phyloP scores from a whole-genome alignment of 768 basidiomycete genomes.

The Cantharellus anzutake region DNA sequence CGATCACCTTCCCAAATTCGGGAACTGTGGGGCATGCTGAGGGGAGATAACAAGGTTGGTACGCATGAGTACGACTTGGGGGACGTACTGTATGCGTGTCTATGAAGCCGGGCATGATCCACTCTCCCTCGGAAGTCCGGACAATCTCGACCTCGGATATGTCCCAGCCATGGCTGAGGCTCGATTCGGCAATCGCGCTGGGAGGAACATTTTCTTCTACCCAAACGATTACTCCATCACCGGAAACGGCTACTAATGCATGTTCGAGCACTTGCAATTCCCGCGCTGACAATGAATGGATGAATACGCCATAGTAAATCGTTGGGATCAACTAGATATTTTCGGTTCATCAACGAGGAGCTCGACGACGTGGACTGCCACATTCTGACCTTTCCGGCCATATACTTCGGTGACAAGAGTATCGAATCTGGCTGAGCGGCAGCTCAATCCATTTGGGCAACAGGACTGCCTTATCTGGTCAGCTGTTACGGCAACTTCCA shows the following conservation, averaged over 20 bases:
- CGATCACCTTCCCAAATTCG: constrained; percentile 43
- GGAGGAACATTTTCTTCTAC: constrained; percentile 36
- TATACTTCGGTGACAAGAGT: too few species aligned
- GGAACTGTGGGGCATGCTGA: constrained; percentile 63
- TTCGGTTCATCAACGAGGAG: too few species aligned
- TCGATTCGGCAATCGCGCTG: constrained; percentile 19
- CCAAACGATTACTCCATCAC: constrained; percentile 47
- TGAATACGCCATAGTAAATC: too few species aligned
- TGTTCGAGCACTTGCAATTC: too few species aligned
- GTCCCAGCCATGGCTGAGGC: constrained; percentile 31
- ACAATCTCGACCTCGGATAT: constrained; percentile 20
- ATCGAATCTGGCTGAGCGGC: too few species aligned
- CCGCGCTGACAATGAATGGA: too few species aligned
- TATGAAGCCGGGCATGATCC: constrained; percentile 73
- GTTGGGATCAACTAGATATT: too few species aligned
- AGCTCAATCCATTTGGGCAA: too few species aligned
- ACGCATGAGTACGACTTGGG: not conserved
- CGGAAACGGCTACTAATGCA: constrained; percentile 20
- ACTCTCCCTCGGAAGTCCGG: constrained; percentile 28
- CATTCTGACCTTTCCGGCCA: too few species aligned
- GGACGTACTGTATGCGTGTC: constrained; percentile 75
- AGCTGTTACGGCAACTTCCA: too few species aligned
- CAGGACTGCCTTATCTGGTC: too few species aligned
- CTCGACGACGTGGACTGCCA: too few species aligned
- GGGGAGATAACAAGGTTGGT: constrained; percentile 1